Evolutionary conservation across 768 basidiomycete species (phyloP).

Genomic region (Panus rudis): DNA sequence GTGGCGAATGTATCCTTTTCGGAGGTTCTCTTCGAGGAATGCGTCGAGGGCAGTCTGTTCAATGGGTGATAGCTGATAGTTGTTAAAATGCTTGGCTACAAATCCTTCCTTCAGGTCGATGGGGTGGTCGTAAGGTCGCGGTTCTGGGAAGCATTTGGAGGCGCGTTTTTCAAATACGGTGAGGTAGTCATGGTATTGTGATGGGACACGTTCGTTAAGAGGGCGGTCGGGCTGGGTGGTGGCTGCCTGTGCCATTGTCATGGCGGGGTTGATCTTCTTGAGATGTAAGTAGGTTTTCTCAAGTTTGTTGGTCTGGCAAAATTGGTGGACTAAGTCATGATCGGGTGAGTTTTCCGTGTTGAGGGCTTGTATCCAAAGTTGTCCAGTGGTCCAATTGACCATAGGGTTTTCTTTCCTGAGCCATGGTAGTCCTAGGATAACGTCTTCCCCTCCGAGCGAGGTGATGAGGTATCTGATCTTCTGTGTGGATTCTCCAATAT

Average conservation of each 20-base stretch:
- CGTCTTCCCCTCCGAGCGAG: constrained; percentile 1
- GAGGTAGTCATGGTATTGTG: constrained; percentile 8
- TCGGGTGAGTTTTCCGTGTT: too few species aligned
- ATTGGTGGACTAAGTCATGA: too few species aligned
- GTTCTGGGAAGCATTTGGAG: constrained; percentile 8
- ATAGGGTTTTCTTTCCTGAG: background rate
- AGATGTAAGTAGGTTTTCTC: too few species aligned
- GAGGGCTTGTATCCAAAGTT: background rate
- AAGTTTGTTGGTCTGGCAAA: too few species aligned
- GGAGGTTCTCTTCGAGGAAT: constrained; percentile 18
- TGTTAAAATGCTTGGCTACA: constrained; percentile 6
- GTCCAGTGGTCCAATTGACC: constrained; percentile 3
- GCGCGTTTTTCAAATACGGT: constrained; percentile 4
- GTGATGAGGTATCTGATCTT: constrained; percentile 1
- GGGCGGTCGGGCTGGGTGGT: background rate
- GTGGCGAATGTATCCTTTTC: constrained; percentile 14
- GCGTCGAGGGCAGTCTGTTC: constrained; percentile 12
- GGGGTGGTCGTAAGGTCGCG: constrained; percentile 12
- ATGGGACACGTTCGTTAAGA: constrained; percentile 7
- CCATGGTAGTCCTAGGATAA: constrained; percentile 4
- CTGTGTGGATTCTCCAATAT: background rate
- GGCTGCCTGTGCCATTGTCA: background rate
- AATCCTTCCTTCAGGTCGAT: constrained; percentile 11
- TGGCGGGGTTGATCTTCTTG: background rate
- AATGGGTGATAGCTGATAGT: constrained; percentile 11